Percentiles rank a stretch among this genome's conserved stretches.
phyloP scores from a whole-genome alignment of 2,329 filamentous ascomycete genomes.

The Thielaviopsis euricoi region DNA sequence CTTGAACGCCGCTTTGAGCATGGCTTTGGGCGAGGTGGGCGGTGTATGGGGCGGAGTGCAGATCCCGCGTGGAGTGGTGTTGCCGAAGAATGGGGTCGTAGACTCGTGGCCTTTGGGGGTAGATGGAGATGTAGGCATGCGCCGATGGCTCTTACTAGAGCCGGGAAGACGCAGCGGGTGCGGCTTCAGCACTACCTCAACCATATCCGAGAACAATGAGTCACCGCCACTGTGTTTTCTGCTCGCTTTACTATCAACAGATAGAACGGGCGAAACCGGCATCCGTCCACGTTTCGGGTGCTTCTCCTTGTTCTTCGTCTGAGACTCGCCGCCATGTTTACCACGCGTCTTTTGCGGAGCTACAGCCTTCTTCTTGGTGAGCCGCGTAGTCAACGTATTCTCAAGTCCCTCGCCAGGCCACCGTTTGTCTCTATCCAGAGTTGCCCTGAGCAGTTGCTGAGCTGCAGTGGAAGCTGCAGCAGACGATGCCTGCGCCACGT shows the following conservation, averaged over 20 bases:
- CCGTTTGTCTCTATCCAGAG: constrained; percentile 18
- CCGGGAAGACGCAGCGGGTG: not conserved
- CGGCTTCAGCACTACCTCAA: not conserved
- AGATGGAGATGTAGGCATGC: not conserved
- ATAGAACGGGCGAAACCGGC: not conserved
- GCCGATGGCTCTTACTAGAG: not conserved
- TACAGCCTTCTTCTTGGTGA: constrained; percentile 28
- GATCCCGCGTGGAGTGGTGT: not conserved
- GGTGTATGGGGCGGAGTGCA: not conserved
- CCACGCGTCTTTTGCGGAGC: constrained; percentile 16
- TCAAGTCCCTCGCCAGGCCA: constrained; percentile 20
- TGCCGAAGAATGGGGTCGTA: not conserved
- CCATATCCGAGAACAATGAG: not conserved
- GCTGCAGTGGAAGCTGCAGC: constrained; percentile 38
- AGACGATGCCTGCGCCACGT: constrained; percentile 22
- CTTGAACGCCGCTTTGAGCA: not conserved
- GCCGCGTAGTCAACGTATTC: constrained; percentile 26
- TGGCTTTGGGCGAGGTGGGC: not conserved
- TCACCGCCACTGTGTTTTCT: not conserved
- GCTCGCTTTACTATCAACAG: not conserved
- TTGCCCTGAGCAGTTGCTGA: constrained; percentile 28
- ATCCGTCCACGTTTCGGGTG: not conserved
- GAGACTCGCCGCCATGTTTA: not conserved
- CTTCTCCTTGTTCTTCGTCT: not conserved
- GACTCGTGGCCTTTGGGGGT: not conserved